Evolutionary conservation across 768 basidiomycete genomes (phyloP), one percentile per base, ranked within the genome.

Genomic region (Leucocoprinus sp.): DNA sequence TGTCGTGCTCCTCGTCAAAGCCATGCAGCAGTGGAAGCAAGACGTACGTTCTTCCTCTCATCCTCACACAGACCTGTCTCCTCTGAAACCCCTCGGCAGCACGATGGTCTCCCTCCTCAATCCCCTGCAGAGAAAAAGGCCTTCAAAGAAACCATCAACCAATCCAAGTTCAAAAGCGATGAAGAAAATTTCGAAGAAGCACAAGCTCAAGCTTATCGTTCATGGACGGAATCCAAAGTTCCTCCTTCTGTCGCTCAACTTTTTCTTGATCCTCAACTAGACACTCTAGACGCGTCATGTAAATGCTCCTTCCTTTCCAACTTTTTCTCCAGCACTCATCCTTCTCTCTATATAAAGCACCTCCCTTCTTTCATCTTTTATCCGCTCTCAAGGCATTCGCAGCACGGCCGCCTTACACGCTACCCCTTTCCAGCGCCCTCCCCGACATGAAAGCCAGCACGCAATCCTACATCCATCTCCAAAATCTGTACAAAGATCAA

Each of bases 161-260:
- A 66, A 1, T 76, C 82, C 70, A 80, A 82, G 55, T 58, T 74
- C 47, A 91, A 90, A 55, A 54, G 64, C 0, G 96, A 99, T 58
- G 92, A 98, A 58, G 96, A 99, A 69, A 99, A 98, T 64, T 93
- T 93, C 58, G 95, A 96, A 50, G 95, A 98, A 62, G 95, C 93
- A 2, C 76, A 85, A 56, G 72, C 84, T 5, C 88, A 96, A 59
- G 89, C 86, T 0, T 93, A 88, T 61, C 80, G 87, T 21, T 76
- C 76, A 44, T 93, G 81, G 82, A 77, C 77, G 7, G 55, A 63
- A 8, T 71, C 73, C 3, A 60, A 58, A 31, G 72, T 95, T 3
- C 90, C 91, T 1, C 67, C 67, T 7, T 87, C 90, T 24, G 74
- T 89, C 38, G 52, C 65, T 8, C 53, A 69, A 0, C 71, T 95